A percentile compares a stretch with the other conserved stretches of the same genome.
Conservation (phyloP, 2,329 filamentous ascomycete genomes). For the Colletotrichum eleusines region DNA sequence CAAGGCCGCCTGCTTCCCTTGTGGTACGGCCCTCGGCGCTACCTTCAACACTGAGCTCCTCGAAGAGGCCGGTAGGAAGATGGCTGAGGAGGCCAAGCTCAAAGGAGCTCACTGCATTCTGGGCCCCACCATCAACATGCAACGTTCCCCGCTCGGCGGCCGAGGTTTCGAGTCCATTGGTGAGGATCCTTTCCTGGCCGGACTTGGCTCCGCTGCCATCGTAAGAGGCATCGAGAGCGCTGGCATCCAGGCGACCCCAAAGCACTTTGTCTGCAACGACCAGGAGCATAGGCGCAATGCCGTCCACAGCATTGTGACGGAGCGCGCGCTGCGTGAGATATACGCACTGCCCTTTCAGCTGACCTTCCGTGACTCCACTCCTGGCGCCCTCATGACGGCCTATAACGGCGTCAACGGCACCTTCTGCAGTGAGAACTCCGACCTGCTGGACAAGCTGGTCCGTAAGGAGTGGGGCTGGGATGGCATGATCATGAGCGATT, state of each 20-base stretch:
- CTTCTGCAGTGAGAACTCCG: slow-evolving; percentile 66
- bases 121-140: slow-evolving; percentile 74
- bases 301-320: slow-evolving; percentile 66
- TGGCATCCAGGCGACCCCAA: slow-evolving; percentile 68
- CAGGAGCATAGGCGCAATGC: slow-evolving; percentile 70
- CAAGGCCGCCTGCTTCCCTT: slow-evolving; percentile 71
- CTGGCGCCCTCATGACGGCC: slow-evolving; percentile 68
- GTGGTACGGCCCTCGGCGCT: slow-evolving; percentile 67
- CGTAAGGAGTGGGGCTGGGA: slow-evolving; percentile 70
- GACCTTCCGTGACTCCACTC: slow-evolving; percentile 63
- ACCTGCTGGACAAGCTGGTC: slow-evolving; percentile 63
- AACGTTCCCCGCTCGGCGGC: slow-evolving; percentile 69
- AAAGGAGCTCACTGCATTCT: slow-evolving; percentile 71
- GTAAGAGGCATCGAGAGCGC: slow-evolving; percentile 68
- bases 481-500: slow-evolving; percentile 70
- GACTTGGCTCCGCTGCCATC: slow-evolving; percentile 65
- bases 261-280: slow-evolving; percentile 73
- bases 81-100: slow-evolving; percentile 65
- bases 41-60: slow-evolving; percentile 69
- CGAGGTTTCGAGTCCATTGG: slow-evolving; percentile 71
- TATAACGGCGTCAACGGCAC: slow-evolving; percentile 71
- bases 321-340: slow-evolving; percentile 69
- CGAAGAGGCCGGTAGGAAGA: slow-evolving; percentile 61
- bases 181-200: slow-evolving; percentile 69
- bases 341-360: slow-evolving; percentile 71